Evolutionary conservation across 2,329 filamentous ascomycete genomes (phyloP).

Genomic region (Trichoderma harzianum): DNA sequence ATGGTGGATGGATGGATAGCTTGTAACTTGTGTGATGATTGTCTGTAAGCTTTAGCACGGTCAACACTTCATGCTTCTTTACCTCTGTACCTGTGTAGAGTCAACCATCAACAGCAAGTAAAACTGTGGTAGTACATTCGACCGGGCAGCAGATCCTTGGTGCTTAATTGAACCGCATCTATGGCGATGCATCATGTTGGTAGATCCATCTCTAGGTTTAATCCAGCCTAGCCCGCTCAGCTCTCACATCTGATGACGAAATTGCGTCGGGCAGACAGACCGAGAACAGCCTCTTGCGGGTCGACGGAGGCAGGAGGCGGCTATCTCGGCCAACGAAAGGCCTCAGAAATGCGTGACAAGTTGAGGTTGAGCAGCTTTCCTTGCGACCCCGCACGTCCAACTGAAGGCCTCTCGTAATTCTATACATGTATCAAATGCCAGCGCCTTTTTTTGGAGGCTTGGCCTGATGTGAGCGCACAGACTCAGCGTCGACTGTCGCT

Average conservation of each 20-base stretch:
- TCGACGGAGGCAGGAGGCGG: not conserved
- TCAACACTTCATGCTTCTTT: not conserved
- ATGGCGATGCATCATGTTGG: not conserved
- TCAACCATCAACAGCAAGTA: not conserved
- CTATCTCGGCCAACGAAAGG: constrained; percentile 7
- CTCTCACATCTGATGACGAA: constrained; percentile 7
- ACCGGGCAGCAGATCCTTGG: not conserved
- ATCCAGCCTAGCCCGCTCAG: constrained; percentile 14
- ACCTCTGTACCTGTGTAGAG: not conserved
- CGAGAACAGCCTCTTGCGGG: constrained; percentile 1
- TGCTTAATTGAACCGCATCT: not conserved
- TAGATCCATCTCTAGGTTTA: constrained; percentile 8
- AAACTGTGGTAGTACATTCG: not conserved
- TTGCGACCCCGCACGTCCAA: constrained; percentile 1
- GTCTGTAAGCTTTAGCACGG: not conserved
- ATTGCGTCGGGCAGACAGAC: not conserved
- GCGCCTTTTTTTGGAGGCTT: not conserved
- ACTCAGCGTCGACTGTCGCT: not conserved
- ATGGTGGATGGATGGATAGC: not conserved
- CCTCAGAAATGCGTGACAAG: not conserved
- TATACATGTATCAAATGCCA: not conserved
- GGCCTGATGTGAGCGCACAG: not conserved
- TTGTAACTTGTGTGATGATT: not conserved
- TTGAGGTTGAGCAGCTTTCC: not conserved
- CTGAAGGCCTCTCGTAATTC: not conserved